Base-by-base conservation (phyloP, 441 rosid genomes). In the Populus hybrid region DNA sequence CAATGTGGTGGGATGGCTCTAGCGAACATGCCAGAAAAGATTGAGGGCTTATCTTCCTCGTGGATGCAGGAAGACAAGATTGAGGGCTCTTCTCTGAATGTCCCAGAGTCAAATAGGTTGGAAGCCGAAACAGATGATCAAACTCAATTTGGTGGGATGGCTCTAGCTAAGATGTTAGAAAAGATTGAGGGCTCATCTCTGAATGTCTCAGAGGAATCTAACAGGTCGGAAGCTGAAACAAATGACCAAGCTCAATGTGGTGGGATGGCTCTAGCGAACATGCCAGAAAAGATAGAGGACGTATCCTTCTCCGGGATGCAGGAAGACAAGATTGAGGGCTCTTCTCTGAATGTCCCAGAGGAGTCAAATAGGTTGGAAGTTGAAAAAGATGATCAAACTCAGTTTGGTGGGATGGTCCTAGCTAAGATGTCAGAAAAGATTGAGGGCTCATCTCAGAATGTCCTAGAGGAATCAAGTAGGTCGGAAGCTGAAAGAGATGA, bases 41-140 rank as follows among this genome's bases (percentile, higher is more conserved):
- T 35, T 24, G 40, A 71, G 24, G 24, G 24, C 21, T 6, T 6
- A 18, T 74, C 74, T 7, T 70, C 65, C 26, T 6, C 46, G 18
- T 30, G 18, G 28, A 14, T 32, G 4, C 32, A 11, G 63, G 70
- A 65, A 65, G 53, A 42, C 53, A 65, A 72, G 71, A 67, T 35
- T 12, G 53, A 42, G 53, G 53, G 53, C 18, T 42, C 6, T 0
- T 0, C 53, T 12, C 53, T 3, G 18, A 42, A 42, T 42, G 75
- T 66, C 21, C 74, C 32, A 2, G 71, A 63, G 32, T 18, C 35
- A 19, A 65, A 42, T 12, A 64, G 28, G 32, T 23, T 23, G 21
- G 76, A 79, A 74, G 6, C 34, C n/a, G 74, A 61, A 59, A 35
- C 14, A 6, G 70, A 79, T 8, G 12, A 11, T 12, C 53, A 50